Conservation (phyloP, 257 asterid species). For the Solanum gracilifrons region DNA sequence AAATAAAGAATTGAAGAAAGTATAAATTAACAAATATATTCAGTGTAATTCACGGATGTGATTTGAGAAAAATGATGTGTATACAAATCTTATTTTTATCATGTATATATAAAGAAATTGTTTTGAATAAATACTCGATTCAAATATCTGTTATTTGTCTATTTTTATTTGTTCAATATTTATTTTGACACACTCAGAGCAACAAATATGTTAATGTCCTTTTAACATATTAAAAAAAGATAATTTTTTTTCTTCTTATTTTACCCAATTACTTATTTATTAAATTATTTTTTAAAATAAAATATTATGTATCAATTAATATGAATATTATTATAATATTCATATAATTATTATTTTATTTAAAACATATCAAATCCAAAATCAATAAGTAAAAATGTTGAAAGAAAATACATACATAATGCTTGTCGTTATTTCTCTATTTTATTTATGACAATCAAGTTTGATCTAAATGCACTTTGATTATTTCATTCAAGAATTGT, state of each 20-base stretch:
- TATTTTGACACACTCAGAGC: neutral
- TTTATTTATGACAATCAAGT: neutral
- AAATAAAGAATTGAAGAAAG: neutral
- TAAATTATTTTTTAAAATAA: too few species aligned
- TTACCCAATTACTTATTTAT: neutral
- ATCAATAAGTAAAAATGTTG: too few species aligned
- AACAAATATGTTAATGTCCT: neutral
- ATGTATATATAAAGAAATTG: fast-evolving
- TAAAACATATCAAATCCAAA: neutral
- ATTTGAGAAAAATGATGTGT: neutral
- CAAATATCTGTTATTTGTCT: neutral
- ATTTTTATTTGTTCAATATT: neutral
- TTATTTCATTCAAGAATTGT: neutral
- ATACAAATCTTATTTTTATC: too few species aligned
- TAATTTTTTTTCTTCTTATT: too few species aligned
- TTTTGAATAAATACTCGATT: neutral
- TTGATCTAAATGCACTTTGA: neutral
- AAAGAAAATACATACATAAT: too few species aligned
- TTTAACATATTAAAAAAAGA: neutral
- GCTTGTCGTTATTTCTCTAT: neutral
- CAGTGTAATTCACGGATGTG: neutral
- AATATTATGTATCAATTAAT: too few species aligned
- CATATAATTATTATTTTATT: too few species aligned
- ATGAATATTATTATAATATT: too few species aligned
- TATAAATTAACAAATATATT: neutral